These are phyloP conservation scores for Boechera divaricarpa DNA, from an alignment of 345 rosid genomes.

Conservation along the genomic window DNA sequence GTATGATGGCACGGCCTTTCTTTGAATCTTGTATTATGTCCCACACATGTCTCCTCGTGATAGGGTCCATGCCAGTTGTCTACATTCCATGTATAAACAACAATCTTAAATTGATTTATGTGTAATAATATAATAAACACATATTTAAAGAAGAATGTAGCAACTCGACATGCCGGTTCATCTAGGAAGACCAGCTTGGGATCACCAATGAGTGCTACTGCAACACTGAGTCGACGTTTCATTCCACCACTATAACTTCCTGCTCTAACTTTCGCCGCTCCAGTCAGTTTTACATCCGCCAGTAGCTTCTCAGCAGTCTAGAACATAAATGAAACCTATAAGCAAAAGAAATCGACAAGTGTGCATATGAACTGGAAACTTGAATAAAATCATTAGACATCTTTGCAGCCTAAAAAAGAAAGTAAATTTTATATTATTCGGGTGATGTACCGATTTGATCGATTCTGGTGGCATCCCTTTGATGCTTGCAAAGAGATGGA, in stretches of 20 bases:
- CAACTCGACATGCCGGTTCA: constrained; percentile 58
- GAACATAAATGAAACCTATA: not conserved
- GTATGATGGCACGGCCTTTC: constrained; percentile 79
- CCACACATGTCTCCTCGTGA: constrained; percentile 86
- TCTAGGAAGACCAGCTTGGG: constrained; percentile 78
- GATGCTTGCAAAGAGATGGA: constrained; percentile 78
- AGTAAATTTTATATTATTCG: not conserved
- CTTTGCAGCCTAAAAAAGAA: not conserved
- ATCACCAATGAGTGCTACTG: constrained; percentile 73
- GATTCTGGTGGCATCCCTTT: constrained; percentile 75
- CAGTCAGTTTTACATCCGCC: constrained; percentile 70
- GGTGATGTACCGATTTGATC: constrained; percentile 57
- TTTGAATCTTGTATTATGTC: constrained; percentile 77
- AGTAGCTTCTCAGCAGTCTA: constrained; percentile 63
- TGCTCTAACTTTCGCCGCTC: constrained; percentile 68
- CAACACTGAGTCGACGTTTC: constrained; percentile 87
- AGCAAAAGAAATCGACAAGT: not conserved
- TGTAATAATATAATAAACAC: not conserved
- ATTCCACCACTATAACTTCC: constrained; percentile 96
- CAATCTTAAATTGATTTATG: not conserved
- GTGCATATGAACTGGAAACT: not conserved
- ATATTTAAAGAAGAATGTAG: not conserved
- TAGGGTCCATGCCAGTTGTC: constrained; percentile 90
- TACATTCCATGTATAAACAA: constrained; percentile 35
- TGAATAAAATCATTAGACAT: not conserved